Evolutionary conservation across 257 asterid genomes (phyloP).

Genomic region (Solanum pinnatisectum): DNA sequence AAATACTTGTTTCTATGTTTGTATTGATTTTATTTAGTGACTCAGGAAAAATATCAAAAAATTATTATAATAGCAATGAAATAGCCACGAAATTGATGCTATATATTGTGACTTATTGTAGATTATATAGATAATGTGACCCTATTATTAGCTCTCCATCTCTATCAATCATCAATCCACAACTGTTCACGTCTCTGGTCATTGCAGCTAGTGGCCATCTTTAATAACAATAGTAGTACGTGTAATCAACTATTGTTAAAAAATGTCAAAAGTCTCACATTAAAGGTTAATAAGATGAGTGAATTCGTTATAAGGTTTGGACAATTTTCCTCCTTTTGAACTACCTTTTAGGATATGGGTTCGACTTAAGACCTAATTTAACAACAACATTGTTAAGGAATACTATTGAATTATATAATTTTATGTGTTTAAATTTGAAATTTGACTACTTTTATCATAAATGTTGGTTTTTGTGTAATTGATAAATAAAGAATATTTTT

Average conservation of each 20-base stretch:
- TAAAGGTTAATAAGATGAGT: no score
- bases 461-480: no score
- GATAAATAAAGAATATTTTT: background rate
- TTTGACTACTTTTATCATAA: background rate
- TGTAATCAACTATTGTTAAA: no score
- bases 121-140: background rate
- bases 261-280: no score
- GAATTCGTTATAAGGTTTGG: no score
- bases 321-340: fast-evolving
- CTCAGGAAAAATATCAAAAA: no score
- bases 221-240: no score
- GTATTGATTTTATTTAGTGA: no score
- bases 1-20: no score
- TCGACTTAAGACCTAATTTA: no score
- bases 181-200: background rate
- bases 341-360: no score
- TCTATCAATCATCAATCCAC: background rate
- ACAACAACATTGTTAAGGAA: background rate
- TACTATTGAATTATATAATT: background rate
- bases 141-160: background rate
- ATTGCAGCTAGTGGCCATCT: background rate
- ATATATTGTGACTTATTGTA: background rate
- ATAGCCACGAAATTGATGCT: background rate
- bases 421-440: background rate
- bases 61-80: no score